phyloP scores from a whole-genome alignment of 129 eudicot species.

The Logfia minima region DNA sequence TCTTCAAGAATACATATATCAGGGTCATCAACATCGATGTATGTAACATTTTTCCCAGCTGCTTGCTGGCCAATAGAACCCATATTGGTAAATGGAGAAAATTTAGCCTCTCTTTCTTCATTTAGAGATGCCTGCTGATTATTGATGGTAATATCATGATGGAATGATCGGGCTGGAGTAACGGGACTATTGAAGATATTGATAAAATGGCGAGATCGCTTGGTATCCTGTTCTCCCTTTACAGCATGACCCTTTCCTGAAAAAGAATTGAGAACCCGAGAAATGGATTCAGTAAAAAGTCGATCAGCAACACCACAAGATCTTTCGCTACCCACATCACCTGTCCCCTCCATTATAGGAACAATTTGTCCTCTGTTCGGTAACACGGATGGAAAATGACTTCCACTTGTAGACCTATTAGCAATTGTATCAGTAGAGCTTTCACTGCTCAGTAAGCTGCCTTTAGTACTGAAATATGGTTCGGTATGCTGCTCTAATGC shows the following conservation, averaged over 20 bases:
- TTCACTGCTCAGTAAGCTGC: slow-evolving; percentile 20
- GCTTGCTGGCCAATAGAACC: slow-evolving; percentile 36
- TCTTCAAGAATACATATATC: slow-evolving; percentile 85
- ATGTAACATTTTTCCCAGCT: slow-evolving; percentile 28
- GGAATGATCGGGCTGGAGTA: slow-evolving; percentile 28
- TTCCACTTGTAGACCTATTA: slow-evolving; percentile 22
- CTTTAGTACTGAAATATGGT: slow-evolving; percentile 12
- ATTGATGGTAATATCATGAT: slow-evolving; percentile 30
- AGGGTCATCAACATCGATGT: slow-evolving; percentile 53
- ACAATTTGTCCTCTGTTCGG: slow-evolving; percentile 27
- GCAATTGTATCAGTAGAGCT: slow-evolving; percentile 28
- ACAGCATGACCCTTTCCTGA: slow-evolving; percentile 21
- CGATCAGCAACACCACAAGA: slow-evolving; percentile 30
- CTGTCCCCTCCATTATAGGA: slow-evolving; percentile 28
- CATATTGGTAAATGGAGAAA: slow-evolving; percentile 24
- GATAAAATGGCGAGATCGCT: not conserved
- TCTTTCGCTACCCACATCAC: slow-evolving; percentile 26
- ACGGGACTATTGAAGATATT: slow-evolving; percentile 19
- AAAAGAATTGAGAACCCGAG: slow-evolving; percentile 28
- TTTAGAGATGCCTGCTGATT: slow-evolving; percentile 22
- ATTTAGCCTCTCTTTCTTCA: slow-evolving; percentile 35
- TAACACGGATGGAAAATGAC: slow-evolving; percentile 14
- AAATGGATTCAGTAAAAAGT: slow-evolving; percentile 25
- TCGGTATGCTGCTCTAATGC: slow-evolving; percentile 32
- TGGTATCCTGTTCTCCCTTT: slow-evolving; percentile 32